Evolutionary conservation across 1,139 yeast genomes (phyloP).

Genomic region (Wickerhamiella pararugosa): DNA sequence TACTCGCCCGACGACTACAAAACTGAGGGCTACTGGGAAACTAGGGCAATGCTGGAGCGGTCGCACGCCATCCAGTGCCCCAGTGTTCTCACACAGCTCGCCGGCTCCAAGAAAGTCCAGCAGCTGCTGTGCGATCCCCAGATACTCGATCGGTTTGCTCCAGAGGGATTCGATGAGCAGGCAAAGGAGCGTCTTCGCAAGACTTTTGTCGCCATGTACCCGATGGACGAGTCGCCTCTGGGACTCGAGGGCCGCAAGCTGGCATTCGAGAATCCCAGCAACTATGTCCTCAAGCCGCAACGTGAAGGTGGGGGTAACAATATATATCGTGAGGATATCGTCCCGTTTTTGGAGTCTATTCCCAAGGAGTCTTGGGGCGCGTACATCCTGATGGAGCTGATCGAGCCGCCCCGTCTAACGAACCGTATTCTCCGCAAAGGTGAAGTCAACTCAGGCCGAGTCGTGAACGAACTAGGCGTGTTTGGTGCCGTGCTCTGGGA

Average conservation of each 20-base stretch:
- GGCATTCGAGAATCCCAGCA: conserved; percentile 52
- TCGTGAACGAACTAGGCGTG: conserved; percentile 79
- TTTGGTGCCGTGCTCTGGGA: conserved; percentile 76
- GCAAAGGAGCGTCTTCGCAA: conserved; percentile 27
- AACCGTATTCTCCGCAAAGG: conserved; percentile 62
- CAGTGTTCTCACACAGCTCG: conserved; percentile 68
- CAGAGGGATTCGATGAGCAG: conserved; percentile 25
- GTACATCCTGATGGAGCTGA: conserved; percentile 85
- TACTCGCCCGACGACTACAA: conserved; percentile 69
- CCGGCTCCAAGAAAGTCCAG: conserved; percentile 88
- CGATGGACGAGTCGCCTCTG: conserved; percentile 50
- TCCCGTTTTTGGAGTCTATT: conserved; percentile 44
- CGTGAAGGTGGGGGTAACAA: conserved; percentile 96
- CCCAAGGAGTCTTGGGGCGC: conserved; percentile 76
- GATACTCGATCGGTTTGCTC: conserved; percentile 35
- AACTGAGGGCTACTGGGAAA: conserved; percentile 52
- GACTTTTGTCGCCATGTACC: conserved; percentile 77
- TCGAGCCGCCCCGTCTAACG: conserved; percentile 51
- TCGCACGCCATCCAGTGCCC: conserved; percentile 84
- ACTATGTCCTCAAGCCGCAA: conserved; percentile 84
- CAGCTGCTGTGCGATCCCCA: conserved; percentile 56
- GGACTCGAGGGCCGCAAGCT: conserved; percentile 52
- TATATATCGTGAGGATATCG: conserved; percentile 72
- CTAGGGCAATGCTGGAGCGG: conserved; percentile 55
- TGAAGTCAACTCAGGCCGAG: conserved; percentile 45